phyloP scores from a whole-genome alignment of 176 grass and related monocot genomes.

The Raddia guianensis region DNA sequence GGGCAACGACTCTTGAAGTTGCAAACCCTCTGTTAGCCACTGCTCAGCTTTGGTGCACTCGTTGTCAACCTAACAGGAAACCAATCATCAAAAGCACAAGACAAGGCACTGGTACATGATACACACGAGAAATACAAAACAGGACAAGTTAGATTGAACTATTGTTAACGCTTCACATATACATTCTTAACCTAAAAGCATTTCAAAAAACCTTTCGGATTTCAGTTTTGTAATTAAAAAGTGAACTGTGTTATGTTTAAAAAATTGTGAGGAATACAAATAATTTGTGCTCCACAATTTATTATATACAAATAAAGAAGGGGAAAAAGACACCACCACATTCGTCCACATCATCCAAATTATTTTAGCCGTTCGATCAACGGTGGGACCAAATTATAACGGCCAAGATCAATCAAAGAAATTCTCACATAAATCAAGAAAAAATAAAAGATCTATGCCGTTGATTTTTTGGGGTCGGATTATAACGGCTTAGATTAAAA shows the following conservation, averaged over 20 bases:
- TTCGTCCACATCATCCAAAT: no score
- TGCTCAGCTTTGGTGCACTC: constrained; percentile 82
- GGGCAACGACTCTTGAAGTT: constrained; percentile 76
- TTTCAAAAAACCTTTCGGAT: not conserved
- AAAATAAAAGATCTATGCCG: no score
- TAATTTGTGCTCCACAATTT: not conserved
- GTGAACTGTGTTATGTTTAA: constrained; percentile 3
- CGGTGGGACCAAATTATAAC: no score
- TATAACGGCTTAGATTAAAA: no score
- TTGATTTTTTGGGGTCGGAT: no score
- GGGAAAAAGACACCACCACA: no score
- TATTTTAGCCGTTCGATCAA: no score
- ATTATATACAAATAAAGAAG: no score
- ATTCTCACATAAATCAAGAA: no score
- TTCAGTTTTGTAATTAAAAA: constrained; percentile 2
- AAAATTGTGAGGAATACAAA: constrained; percentile 11
- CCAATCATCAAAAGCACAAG: constrained; percentile 22
- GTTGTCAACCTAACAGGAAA: constrained; percentile 59
- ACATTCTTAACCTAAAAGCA: not conserved
- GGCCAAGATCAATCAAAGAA: no score
- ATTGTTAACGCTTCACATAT: constrained; percentile 9
- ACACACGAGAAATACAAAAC: constrained; percentile 6
- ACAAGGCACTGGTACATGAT: not conserved
- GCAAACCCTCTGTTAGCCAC: constrained; percentile 70
- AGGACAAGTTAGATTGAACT: constrained; percentile 2